Base-by-base conservation (phyloP, 108 stramenopile species). In the Skeletonema costatum region DNA sequence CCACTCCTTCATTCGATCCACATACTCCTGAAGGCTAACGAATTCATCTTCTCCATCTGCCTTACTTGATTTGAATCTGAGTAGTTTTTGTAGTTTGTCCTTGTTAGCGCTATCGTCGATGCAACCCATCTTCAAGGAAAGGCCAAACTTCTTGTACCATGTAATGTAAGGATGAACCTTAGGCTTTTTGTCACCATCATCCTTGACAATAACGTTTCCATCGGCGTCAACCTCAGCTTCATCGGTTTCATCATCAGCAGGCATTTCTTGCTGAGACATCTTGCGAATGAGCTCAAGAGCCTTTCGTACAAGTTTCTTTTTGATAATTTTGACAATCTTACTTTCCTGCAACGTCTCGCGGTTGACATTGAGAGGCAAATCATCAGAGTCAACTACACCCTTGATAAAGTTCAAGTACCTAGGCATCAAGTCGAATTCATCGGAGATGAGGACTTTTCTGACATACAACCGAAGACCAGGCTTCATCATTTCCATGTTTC, bases 261-360 rank as follows among this genome's bases (percentile, higher is more conserved):
- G 70, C 48, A 80, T 71, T 35, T 60, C 79, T 19, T 53, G 70
- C 70, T 87, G 81, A 32, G 96, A 74, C 78, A 99, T 88, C 58
- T 94, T 92, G 25, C 89, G 76, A 70, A 99, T 86, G 87, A 99
- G 87, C 73, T 99, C 99, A 56, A 99, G 80, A 16, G 87, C 94
- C 93, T 99, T 99, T 79, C 99, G 93, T 0, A 97, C 96, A 29
- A 99, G 89, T 87, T 99, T 99, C 97, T 99, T 99, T 65, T 94
- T 97, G 87, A 99, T 99, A 51, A 99, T 96, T 83, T 97, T 91
- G 74, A 99, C 86, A 64, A 98, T 93, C 86, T 97, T 97, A 73
- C 86, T 90, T 82, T 97, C 94, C 77, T 99, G 99, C 32, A 99
- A 92, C 58, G 96, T 98, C 88, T 99, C 99, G 58, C 99, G 95